Conservation (phyloP, 345 rosid species). For the Acer saccharum region DNA sequence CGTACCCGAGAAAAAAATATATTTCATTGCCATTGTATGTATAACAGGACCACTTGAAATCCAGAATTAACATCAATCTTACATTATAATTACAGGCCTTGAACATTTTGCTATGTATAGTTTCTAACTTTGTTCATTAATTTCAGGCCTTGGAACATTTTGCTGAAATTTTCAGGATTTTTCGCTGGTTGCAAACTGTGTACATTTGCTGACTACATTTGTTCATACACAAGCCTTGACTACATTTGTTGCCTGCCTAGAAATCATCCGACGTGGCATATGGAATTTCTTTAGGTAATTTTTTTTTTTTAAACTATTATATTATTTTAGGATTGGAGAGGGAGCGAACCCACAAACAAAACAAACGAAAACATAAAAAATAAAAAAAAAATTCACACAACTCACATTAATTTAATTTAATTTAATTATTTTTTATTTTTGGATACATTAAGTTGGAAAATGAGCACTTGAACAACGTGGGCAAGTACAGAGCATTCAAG, state of each 20-base stretch:
- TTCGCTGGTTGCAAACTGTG: too few species aligned
- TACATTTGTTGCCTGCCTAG: conserved; percentile 61
- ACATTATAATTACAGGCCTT: background rate
- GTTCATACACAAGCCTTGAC: conserved; percentile 25
- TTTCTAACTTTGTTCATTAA: background rate
- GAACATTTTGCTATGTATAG: background rate
- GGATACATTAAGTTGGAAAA: too few species aligned
- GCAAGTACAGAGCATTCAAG: too few species aligned
- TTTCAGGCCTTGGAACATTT: conserved; percentile 50
- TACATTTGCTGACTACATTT: too few species aligned
- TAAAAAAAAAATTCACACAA: background rate
- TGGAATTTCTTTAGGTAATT: conserved; percentile 76
- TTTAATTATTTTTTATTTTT: too few species aligned
- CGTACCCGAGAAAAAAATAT: conserved; percentile 44
- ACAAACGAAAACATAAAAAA: too few species aligned
- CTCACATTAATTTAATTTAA: too few species aligned
- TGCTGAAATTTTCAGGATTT: conserved; percentile 40
- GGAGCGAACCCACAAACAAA: too few species aligned
- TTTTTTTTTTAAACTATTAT: too few species aligned
- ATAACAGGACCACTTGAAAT: background rate
- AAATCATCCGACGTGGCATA: conserved; percentile 70
- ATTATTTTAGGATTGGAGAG: too few species aligned
- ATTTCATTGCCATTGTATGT: conserved; percentile 62
- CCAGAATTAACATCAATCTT: background rate
- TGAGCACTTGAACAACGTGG: too few species aligned